Conservation (phyloP, 306 rosid genomes). For the Rosa lucieae region DNA sequence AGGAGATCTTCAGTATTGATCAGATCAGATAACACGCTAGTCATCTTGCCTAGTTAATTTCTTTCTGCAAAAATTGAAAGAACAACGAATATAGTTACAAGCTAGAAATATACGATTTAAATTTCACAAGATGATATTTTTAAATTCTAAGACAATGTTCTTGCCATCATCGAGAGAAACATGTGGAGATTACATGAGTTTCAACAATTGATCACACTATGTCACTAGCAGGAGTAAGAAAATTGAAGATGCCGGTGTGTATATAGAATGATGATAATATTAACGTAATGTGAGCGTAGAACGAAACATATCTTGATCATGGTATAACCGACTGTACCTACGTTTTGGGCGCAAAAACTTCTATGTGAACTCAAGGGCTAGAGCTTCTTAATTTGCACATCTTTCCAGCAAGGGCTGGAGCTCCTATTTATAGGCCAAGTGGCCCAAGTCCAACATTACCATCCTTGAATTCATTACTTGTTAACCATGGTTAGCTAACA, state of each 20-base stretch:
- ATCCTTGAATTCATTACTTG: too few relatives aligned
- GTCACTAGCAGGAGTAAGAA: too few relatives aligned
- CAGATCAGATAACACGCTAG: background rate
- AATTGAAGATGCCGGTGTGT: background rate
- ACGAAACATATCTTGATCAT: background rate
- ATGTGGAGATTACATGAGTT: too few relatives aligned
- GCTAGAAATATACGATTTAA: too few relatives aligned
- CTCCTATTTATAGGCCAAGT: background rate
- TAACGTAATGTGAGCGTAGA: background rate
- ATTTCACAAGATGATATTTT: too few relatives aligned
- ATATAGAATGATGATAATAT: too few relatives aligned
- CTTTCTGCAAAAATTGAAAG: background rate
- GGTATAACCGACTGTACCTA: background rate
- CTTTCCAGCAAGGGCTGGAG: background rate
- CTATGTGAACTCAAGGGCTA: background rate
- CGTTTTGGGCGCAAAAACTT: background rate
- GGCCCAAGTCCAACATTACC: background rate
- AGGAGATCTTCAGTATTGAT: background rate
- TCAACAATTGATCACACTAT: too few relatives aligned
- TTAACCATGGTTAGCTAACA: too few relatives aligned
- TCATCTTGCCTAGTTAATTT: background rate
- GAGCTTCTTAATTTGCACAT: background rate
- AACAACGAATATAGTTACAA: background rate
- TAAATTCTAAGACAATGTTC: too few relatives aligned
- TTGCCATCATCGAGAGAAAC: too few relatives aligned